Conservation (phyloP, 2,329 filamentous ascomycete species). For the Aspergillus jensenii region DNA sequence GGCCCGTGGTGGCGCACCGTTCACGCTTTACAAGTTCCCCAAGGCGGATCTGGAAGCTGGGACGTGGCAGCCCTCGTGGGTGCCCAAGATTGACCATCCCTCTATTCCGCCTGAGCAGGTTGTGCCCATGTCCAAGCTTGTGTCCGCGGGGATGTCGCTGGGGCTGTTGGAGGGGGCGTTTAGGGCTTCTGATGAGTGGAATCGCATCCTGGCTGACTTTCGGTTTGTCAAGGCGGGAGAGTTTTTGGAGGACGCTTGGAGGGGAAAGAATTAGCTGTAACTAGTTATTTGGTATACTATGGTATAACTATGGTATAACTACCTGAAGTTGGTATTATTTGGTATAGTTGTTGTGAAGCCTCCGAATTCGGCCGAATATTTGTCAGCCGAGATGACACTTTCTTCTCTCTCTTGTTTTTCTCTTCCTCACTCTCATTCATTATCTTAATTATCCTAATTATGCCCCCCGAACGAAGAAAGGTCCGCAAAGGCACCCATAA, state of each 20-base stretch:
- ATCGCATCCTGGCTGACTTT: conserved; percentile 1
- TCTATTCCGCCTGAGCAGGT: conserved; percentile 1
- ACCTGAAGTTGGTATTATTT: background rate
- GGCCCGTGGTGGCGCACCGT: background rate
- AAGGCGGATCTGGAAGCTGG: background rate
- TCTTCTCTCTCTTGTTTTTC: background rate
- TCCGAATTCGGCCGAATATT: background rate
- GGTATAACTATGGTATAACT: too few relatives aligned
- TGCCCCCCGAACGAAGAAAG: conserved; percentile 19
- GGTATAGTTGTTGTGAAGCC: too few relatives aligned
- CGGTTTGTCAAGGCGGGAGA: conserved; percentile 1
- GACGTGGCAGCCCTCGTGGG: conserved; percentile 1
- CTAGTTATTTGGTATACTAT: too few relatives aligned
- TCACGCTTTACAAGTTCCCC: background rate
- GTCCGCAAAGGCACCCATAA: conserved; percentile 38
- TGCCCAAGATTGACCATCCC: conserved; percentile 5
- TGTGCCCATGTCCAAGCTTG: background rate
- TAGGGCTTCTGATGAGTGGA: conserved; percentile 4
- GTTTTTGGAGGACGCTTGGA: conserved; percentile 2
- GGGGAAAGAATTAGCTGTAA: background rate
- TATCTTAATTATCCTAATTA: background rate
- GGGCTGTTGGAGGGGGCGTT: background rate
- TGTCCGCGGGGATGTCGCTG: background rate
- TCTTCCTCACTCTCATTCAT: background rate
- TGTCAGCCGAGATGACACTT: background rate